Percentiles rank a stretch among this genome's conserved stretches.
Evolutionary conservation across 177 flowering plant genomes (phyloP).

Genomic region (Telopea speciosissima): DNA sequence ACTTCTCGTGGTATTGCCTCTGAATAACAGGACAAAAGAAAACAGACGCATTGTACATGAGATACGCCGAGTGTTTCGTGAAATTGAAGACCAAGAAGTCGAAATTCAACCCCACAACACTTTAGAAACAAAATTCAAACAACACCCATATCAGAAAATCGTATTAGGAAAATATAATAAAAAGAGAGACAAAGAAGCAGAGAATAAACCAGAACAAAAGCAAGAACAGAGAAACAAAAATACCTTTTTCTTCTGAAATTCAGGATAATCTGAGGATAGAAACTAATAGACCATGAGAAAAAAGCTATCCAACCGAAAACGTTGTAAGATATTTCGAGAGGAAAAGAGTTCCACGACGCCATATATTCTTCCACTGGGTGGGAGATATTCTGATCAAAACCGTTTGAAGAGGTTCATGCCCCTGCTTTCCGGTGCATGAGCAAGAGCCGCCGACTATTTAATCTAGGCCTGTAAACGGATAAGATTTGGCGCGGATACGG

Average conservation of each 20-base stretch:
- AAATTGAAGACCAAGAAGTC: conserved; percentile 79
- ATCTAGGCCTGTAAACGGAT: too few species aligned
- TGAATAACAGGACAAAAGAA: conserved; percentile 81
- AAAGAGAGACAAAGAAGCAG: neutral
- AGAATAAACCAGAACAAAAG: too few species aligned
- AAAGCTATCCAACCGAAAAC: conserved; percentile 88
- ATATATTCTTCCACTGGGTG: conserved; percentile 15
- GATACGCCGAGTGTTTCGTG: conserved; percentile 82
- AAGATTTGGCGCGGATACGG: too few species aligned
- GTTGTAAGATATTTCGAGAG: conserved; percentile 54
- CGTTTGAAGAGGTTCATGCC: too few species aligned
- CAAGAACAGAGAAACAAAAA: neutral
- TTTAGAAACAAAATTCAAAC: conserved; percentile 20
- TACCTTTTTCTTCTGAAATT: conserved; percentile 80
- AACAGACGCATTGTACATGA: conserved; percentile 75
- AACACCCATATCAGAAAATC: conserved; percentile 1
- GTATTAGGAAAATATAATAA: neutral
- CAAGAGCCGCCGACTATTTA: too few species aligned
- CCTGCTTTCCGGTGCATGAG: too few species aligned
- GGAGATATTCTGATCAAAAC: neutral
- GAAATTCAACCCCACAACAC: conserved; percentile 93
- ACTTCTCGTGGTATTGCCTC: conserved; percentile 66
- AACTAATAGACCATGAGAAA: conserved; percentile 73
- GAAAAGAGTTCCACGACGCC: conserved; percentile 72
- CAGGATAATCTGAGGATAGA: conserved; percentile 83